A percentile compares a stretch with the other conserved stretches of the same genome.
Evolutionary conservation across 768 basidiomycete genomes (phyloP).

Genomic region (Kwoniella europaea): DNA sequence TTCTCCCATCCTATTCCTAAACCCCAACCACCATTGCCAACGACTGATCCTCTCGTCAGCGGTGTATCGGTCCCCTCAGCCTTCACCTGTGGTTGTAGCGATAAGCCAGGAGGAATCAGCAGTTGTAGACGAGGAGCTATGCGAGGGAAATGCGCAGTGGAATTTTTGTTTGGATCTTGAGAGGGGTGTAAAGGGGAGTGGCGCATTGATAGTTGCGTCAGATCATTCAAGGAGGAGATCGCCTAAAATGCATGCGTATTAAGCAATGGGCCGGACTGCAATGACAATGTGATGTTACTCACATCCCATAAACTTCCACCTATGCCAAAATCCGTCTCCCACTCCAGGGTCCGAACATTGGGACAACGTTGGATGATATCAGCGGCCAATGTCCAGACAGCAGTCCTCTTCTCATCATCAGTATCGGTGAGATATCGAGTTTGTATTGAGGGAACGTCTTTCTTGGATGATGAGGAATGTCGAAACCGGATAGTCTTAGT

Average conservation of each 20-base stretch:
- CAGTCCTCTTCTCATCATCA: not conserved
- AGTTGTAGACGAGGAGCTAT: conserved; percentile 4
- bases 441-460: not conserved
- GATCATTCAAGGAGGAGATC: not conserved
- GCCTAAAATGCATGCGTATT: not conserved
- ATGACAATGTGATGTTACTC: not conserved
- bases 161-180: not conserved
- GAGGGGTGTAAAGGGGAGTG: conserved; percentile 11
- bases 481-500: not conserved
- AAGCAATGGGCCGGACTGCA: not conserved
- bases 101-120: not conserved
- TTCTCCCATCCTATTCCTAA: conserved; percentile 26
- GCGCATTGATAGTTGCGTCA: conserved; percentile 1
- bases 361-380: conserved; percentile 3
- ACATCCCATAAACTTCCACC: conserved; percentile 17
- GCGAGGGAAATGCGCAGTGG: conserved; percentile 5
- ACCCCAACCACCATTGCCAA: conserved; percentile 13
- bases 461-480: not conserved
- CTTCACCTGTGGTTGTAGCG: not conserved
- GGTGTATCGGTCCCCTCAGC: not conserved
- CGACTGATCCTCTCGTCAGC: not conserved
- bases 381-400: conserved; percentile 9
- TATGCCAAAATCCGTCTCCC: conserved; percentile 11
- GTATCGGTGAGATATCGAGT: not conserved
- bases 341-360: conserved; percentile 9